A percentile compares a stretch with the other conserved stretches of the same genome.
Conservation (phyloP, 148 eudicot species). For the Simmondsia chinensis region DNA sequence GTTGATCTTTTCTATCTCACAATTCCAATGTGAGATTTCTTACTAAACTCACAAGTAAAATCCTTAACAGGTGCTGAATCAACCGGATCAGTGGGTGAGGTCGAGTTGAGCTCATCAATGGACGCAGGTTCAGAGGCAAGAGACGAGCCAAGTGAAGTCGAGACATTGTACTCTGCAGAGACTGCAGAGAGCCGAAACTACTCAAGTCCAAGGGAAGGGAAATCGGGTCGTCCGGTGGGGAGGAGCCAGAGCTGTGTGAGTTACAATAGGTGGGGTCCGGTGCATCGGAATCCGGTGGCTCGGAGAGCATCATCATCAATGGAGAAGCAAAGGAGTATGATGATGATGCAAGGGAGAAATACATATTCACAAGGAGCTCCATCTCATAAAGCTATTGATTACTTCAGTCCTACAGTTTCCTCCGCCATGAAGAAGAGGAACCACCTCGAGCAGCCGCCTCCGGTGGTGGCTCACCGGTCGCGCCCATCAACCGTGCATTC, state of each 20-base stretch:
- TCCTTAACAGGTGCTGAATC: constrained; percentile 47
- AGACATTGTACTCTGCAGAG: constrained; percentile 95
- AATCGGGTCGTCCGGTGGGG: constrained; percentile 62
- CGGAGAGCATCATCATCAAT: constrained; percentile 28
- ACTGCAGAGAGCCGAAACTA: constrained; percentile 93
- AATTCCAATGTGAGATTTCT: too few relatives aligned
- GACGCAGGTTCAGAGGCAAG: constrained; percentile 28
- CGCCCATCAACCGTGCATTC: constrained; percentile 41
- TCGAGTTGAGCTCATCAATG: constrained; percentile 60
- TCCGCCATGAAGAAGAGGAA: constrained; percentile 87
- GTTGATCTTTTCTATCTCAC: too few relatives aligned
- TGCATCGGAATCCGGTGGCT: constrained; percentile 50
- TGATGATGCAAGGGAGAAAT: constrained; percentile 57
- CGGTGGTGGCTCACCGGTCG: constrained; percentile 32
- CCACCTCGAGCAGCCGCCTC: constrained; percentile 30
- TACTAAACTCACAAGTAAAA: too few relatives aligned
- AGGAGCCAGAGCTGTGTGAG: constrained; percentile 96
- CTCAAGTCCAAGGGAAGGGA: constrained; percentile 57
- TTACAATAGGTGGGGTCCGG: constrained; percentile 76
- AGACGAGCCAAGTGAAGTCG: constrained; percentile 66
- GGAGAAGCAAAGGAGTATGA: constrained; percentile 60
- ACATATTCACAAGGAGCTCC: constrained; percentile 66
- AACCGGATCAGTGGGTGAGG: constrained; percentile 64
- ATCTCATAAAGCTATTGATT: constrained; percentile 70
- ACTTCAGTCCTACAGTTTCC: constrained; percentile 74